Conservation (phyloP, 2,329 filamentous ascomycete genomes). For the Verruconis gallopava region DNA sequence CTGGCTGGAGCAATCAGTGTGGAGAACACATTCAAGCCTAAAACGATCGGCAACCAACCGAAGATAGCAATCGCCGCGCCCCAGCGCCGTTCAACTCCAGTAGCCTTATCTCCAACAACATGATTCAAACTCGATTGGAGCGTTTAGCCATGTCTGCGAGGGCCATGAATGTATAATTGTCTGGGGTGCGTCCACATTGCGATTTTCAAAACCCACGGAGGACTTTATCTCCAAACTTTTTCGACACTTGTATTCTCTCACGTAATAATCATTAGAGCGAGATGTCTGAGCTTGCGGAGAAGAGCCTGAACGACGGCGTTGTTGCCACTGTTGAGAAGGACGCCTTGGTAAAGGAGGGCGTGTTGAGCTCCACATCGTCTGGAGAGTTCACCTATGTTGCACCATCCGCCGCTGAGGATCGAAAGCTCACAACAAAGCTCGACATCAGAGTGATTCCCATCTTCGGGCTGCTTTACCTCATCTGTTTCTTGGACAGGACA, state of each 20-base stretch:
- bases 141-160: not conserved
- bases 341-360: not conserved
- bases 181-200: no score
- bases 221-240: no score
- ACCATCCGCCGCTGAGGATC: not conserved
- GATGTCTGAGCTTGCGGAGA: slow-evolving; percentile 1
- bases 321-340: not conserved
- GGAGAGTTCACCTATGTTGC: not conserved
- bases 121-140: not conserved
- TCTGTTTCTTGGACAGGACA: slow-evolving; percentile 54
- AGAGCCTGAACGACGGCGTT: not conserved
- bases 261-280: no score
- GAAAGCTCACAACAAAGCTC: not conserved
- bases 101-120: not conserved
- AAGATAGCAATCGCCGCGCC: not conserved
- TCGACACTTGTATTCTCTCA: no score
- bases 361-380: not conserved
- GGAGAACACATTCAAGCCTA: no score
- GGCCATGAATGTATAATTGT: not conserved
- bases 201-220: no score
- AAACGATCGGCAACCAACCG: not conserved
- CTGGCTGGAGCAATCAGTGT: no score
- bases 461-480: slow-evolving; percentile 52
- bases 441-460: slow-evolving; percentile 44
- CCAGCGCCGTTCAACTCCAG: not conserved